Base-by-base conservation (phyloP, 192 early-diverging fungal genomes). In the Coemansia sp. region DNA sequence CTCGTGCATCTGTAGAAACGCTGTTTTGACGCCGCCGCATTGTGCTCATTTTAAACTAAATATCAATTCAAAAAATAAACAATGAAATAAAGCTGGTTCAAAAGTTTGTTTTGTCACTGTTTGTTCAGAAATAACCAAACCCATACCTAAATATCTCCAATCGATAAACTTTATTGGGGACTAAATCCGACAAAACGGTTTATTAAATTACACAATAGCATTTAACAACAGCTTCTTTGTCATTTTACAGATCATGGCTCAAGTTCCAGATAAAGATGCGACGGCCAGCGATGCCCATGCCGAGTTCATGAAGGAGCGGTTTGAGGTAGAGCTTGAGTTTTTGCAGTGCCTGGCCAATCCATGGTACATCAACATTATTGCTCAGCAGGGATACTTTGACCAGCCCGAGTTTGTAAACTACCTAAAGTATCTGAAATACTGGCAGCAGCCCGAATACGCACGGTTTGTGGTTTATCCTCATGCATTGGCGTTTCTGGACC, bases 251-350 rank as follows among this genome's bases (percentile, higher is more conserved):
- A 12, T 12, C 43, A 65, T 65, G 63, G 51, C 63, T 25, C 53
- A 65, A 10, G 63, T 54, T 48, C 63, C 63, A 37, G 43, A 26
- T 47, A 35, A 56, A 14, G 43, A 11, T 12, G 16, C 35, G 14
- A 19, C 12, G 31, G 56, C 7, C 4, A 55, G 7, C 29, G 19
- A n/a, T 16, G 27, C 38, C 1, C 19, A 27, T 37, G 52, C 57
- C 2, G 58, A 51, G 64, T 65, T 68, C 51, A 11, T 53, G 59
- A 72, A 80, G 57, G 83, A 84, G 61, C 87, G 95, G 21, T 95
- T 95, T 64, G 86, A 90, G 69, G 86, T 94, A 17, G 95, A 97
- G 77, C 85, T 97, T 37, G 96, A 98, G 80, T 98, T 98, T 85
- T 83, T 98, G 12, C 93, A 96, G 75, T 94, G 91, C 65, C 82